phyloP scores from a whole-genome alignment of 2,329 filamentous ascomycete genomes.

The Tolypocladium inflatum region DNA sequence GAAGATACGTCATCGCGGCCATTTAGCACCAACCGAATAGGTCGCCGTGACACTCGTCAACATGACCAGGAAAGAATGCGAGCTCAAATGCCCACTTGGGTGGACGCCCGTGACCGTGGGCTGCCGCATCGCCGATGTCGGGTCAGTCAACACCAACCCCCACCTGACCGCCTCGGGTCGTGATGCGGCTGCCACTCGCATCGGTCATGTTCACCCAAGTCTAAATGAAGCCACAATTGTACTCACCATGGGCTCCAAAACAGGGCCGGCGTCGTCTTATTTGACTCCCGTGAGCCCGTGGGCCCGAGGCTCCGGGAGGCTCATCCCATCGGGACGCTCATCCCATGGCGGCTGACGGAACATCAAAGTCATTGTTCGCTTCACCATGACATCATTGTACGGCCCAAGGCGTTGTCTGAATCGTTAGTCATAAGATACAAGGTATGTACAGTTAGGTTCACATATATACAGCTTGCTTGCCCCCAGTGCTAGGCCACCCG shows the following conservation, averaged over 20 bases:
- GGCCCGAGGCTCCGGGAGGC: not conserved
- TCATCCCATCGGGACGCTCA: not conserved
- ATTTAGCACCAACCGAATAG: not conserved
- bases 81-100: not conserved
- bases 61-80: not conserved
- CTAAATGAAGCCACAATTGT: not conserved
- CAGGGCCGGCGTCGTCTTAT: not conserved
- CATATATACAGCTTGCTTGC: slow-evolving; percentile 29
- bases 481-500: slow-evolving; percentile 27
- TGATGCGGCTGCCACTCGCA: not conserved
- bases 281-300: not conserved
- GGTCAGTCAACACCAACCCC: not conserved
- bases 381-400: not conserved
- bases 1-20: not conserved
- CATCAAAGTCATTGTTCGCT: not conserved
- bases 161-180: not conserved
- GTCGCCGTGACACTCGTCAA: not conserved
- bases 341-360: not conserved
- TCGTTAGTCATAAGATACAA: slow-evolving; percentile 22
- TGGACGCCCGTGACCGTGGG: not conserved
- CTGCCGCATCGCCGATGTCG: not conserved
- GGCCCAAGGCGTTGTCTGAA: not conserved
- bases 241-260: not conserved
- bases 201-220: not conserved
- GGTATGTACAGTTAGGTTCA: slow-evolving; percentile 26